These are phyloP conservation scores for Begonia fuchsioides DNA, from an alignment of 306 rosid genomes.

Conservation along the genomic window DNA sequence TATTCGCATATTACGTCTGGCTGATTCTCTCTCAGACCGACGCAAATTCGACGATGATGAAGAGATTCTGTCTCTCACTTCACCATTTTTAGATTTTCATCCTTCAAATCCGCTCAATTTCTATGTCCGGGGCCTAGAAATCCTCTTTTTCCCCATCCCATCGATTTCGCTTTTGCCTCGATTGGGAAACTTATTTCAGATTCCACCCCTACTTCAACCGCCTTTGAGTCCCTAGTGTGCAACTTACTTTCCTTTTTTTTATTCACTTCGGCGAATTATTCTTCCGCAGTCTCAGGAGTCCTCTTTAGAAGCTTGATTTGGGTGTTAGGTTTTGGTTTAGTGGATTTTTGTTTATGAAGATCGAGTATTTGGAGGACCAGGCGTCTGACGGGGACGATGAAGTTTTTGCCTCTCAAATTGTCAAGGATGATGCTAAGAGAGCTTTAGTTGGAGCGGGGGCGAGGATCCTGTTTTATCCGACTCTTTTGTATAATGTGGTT, in stretches of 20 bases:
- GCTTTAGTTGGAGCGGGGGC: constrained; percentile 95
- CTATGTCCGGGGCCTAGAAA: background rate
- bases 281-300: constrained; percentile 7
- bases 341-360: constrained; percentile 52
- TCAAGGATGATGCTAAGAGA: constrained; percentile 63
- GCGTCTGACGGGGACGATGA: constrained; percentile 29
- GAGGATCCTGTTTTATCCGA: constrained; percentile 83
- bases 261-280: background rate
- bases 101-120: background rate
- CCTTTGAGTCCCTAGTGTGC: constrained; percentile 8
- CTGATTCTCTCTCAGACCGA: constrained; percentile 5
- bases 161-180: constrained; percentile 1
- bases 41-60: background rate
- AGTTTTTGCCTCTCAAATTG: constrained; percentile 40
- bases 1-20: background rate
- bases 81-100: constrained; percentile 2
- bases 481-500: constrained; percentile 92
- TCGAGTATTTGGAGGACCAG: constrained; percentile 62
- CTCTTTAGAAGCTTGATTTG: constrained; percentile 3
- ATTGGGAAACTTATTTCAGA: constrained; percentile 1
- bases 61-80: constrained; percentile 1
- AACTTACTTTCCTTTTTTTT: constrained; percentile 1
- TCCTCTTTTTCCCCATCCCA: background rate
- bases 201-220: constrained; percentile 1
- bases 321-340: constrained; percentile 9